Evolutionary conservation across 2,329 filamentous ascomycete genomes (phyloP).

Genomic region (Coniochaeta hoffmannii): DNA sequence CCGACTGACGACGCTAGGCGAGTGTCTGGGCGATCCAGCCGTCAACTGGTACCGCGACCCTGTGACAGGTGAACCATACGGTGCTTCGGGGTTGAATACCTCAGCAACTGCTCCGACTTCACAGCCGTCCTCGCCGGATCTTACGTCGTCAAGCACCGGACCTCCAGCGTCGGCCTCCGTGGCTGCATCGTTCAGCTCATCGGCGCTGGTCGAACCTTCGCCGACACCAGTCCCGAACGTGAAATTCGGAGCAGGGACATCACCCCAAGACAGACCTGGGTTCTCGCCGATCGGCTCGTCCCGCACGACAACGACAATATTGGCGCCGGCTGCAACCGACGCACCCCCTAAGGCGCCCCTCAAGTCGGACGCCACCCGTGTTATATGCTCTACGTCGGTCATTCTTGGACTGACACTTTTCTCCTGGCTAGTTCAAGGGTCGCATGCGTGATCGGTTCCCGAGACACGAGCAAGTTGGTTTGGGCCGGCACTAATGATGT

Average conservation of each 20-base stretch:
- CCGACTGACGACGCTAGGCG: conserved; percentile 36
- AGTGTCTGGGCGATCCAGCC: conserved; percentile 34
- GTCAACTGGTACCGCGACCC: conserved; percentile 39
- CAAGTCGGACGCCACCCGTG: not conserved
- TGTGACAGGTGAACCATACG: conserved; percentile 19
- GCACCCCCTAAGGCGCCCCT: not conserved
- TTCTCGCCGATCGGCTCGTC: not conserved
- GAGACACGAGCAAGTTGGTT: too few relatives aligned
- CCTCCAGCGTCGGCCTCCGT: not conserved
- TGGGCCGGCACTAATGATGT: too few relatives aligned
- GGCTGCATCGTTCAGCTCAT: not conserved
- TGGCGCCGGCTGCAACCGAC: not conserved
- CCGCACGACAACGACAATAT: not conserved
- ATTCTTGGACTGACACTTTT: not conserved
- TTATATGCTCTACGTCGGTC: not conserved
- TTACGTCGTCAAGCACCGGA: not conserved
- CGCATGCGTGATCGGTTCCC: too few relatives aligned
- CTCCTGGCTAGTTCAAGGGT: too few relatives aligned
- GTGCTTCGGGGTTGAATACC: not conserved
- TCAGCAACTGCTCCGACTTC: not conserved
- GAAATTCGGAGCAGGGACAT: not conserved
- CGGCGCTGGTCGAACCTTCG: not conserved
- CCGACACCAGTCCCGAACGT: not conserved
- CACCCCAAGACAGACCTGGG: not conserved
- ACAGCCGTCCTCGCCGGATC: not conserved